Conservation (phyloP, 352 stramenopile species). For the Phytophthora kernoviae region DNA sequence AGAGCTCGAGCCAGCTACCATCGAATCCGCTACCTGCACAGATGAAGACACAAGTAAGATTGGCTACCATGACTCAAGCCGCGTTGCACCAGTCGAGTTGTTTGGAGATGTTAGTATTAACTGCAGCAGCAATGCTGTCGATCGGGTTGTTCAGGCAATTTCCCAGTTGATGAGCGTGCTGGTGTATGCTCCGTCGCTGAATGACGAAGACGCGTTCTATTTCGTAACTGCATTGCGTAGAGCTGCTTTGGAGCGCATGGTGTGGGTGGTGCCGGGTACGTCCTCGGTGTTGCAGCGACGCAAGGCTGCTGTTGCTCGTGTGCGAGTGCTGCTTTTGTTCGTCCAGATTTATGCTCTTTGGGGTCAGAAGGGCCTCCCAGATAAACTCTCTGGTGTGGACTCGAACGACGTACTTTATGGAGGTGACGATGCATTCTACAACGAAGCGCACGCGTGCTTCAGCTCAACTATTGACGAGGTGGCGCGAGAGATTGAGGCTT, state of each 20-base stretch:
- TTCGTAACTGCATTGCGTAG: slow-evolving; percentile 80
- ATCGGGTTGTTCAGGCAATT: slow-evolving; percentile 42
- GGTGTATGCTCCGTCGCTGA: slow-evolving; percentile 76
- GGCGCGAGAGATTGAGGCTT: slow-evolving; percentile 50
- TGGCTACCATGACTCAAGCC: background rate
- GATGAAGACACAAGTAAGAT: slow-evolving; percentile 4
- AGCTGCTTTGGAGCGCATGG: slow-evolving; percentile 60
- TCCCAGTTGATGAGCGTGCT: slow-evolving; percentile 64
- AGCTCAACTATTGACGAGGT: slow-evolving; percentile 57
- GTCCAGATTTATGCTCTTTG: slow-evolving; percentile 67
- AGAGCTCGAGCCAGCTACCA: slow-evolving; percentile 50
- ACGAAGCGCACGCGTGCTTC: slow-evolving; percentile 55
- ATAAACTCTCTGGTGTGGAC: slow-evolving; percentile 56
- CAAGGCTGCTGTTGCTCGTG: slow-evolving; percentile 23
- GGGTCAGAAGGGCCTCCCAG: slow-evolving; percentile 50
- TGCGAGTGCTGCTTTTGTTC: slow-evolving; percentile 50
- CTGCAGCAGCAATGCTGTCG: slow-evolving; percentile 6
- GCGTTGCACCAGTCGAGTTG: slow-evolving; percentile 7
- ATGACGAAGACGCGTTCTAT: slow-evolving; percentile 87
- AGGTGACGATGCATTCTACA: slow-evolving; percentile 54
- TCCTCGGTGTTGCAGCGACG: slow-evolving; percentile 20
- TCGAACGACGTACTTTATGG: slow-evolving; percentile 90
- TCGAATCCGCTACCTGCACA: background rate
- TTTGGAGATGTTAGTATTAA: slow-evolving; percentile 16
- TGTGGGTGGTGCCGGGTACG: slow-evolving; percentile 18